phyloP scores from a whole-genome alignment of 2,329 filamentous ascomycete genomes.

The Alternaria triticimaculans region DNA sequence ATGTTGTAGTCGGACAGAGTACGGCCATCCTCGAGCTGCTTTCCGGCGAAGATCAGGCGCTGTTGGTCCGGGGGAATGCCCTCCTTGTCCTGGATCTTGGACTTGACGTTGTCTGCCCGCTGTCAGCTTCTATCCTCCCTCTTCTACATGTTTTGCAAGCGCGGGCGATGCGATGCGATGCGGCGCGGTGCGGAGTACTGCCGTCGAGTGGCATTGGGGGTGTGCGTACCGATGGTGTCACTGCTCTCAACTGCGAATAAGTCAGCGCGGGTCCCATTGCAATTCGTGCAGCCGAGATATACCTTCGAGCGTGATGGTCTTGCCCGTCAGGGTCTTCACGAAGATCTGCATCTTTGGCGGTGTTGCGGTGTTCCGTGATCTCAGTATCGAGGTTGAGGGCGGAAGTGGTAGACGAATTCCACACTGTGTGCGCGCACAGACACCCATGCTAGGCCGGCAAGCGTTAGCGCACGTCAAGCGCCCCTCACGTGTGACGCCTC shows the following conservation, averaged over 20 bases:
- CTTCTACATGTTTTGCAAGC: constrained; percentile 1
- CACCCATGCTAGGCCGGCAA: constrained; percentile 18
- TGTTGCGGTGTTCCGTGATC: constrained; percentile 38
- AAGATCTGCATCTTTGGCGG: constrained; percentile 64
- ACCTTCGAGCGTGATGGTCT: constrained; percentile 97
- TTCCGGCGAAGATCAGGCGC: constrained; percentile 97
- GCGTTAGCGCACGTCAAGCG: constrained; percentile 1
- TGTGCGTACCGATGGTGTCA: constrained; percentile 76
- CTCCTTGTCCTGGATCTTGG: constrained; percentile 99
- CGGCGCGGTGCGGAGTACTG: constrained; percentile 16
- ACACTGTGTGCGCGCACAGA: constrained; percentile 23
- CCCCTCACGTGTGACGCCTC: constrained; percentile 17
- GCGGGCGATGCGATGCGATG: constrained; percentile 17
- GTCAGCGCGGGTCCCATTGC: background rate
- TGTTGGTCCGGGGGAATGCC: constrained; percentile 98
- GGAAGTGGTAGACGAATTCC: constrained; percentile 25
- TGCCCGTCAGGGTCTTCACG: constrained; percentile 99
- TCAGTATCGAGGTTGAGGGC: constrained; percentile 33
- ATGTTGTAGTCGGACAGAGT: constrained; percentile 99
- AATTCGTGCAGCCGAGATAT: constrained; percentile 41
- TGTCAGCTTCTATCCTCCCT: constrained; percentile 26
- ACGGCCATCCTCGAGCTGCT: constrained; percentile 98
- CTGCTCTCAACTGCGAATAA: constrained; percentile 74
- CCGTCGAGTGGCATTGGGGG: constrained; percentile 19
- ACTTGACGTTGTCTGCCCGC: constrained; percentile 89